Percentiles rank a stretch among this genome's conserved stretches.
Evolutionary conservation across 116 monocot genomes (phyloP).

Genomic region (Iris pallida): DNA sequence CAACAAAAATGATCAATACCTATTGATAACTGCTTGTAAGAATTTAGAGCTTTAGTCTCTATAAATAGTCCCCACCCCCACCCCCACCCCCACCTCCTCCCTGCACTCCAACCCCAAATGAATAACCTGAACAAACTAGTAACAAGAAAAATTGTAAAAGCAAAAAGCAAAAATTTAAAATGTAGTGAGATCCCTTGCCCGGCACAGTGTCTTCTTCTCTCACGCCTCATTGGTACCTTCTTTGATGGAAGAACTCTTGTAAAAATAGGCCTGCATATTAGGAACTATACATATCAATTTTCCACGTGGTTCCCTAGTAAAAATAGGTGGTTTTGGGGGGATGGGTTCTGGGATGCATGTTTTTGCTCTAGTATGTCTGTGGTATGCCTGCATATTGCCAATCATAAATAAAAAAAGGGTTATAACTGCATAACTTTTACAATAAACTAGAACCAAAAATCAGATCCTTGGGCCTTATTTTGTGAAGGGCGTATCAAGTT

Average conservation of each 20-base stretch:
- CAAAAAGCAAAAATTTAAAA: slow-evolving; percentile 11
- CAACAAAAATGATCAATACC: slow-evolving; percentile 17
- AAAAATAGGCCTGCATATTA: too few species aligned
- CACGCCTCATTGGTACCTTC: slow-evolving; percentile 39
- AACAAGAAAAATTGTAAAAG: background rate
- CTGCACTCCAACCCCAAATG: background rate
- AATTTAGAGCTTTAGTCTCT: background rate
- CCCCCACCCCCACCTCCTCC: background rate
- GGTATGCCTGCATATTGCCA: slow-evolving; percentile 56
- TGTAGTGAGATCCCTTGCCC: slow-evolving; percentile 37
- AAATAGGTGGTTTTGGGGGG: slow-evolving; percentile 12
- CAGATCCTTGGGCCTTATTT: too few species aligned
- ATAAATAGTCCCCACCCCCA: background rate
- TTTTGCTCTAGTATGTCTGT: slow-evolving; percentile 71
- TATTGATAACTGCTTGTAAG: slow-evolving; percentile 17
- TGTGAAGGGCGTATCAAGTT: too few species aligned
- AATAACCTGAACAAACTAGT: background rate
- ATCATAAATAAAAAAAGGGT: background rate
- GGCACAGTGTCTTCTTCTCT: slow-evolving; percentile 35
- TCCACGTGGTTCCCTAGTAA: slow-evolving; percentile 1
- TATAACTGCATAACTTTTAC: background rate
- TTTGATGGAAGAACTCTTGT: slow-evolving; percentile 24
- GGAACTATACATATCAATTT: slow-evolving; percentile 1
- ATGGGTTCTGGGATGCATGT: background rate
- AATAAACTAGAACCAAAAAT: too few species aligned